Evolutionary conservation across 176 grass and related monocot species (phyloP), one percentile per base, ranked within the genome.

Genomic region (Areca catechu): DNA sequence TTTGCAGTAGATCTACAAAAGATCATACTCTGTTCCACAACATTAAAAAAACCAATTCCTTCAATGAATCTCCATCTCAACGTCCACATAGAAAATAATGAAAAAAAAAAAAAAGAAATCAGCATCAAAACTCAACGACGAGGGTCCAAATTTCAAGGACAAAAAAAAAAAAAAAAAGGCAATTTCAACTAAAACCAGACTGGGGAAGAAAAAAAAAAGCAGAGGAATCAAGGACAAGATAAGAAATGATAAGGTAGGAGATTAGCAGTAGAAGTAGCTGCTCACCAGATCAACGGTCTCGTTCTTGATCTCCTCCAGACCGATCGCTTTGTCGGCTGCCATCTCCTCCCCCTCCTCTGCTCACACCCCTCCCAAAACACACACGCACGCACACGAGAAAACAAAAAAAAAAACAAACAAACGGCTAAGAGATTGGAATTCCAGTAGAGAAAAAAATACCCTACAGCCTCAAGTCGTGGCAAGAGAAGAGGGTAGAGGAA

Each of bases 231-330:
- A 43, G 34, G 34, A 14, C 22, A 7, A 55, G 14, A 30, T 3
- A 7, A 2, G 24, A 54, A 74, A 54, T 4, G 9, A 27, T 18
- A 20, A 22, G 2, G 12, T 58, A 43, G 1, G 34, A 43, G 34
- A 43, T 43, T 43, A 43, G 34, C 34, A 12, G 34, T 3, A 43
- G 34, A 3, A 43, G 34, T 43, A 43, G 10, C 34, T 43, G 54
- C 79, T 89, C 65, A 95, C 90, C 90, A 95, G 77, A 89, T 95
- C 90, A 66, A 95, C 90, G 52, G 76, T 62, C 56, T 95, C 90
- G 68, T 95, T 89, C 79, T 61, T 86, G 58, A 95, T 89, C 58
- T 86, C 79, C 68, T 95, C 90, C 59, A 61, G 43, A 34, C 29
- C 22, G 7, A 55, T 55, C 1, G 28, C 20, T 1, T 54, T 63